phyloP scores from a whole-genome alignment of 2,329 filamentous ascomycete species.

The Fusarium dimerum region DNA sequence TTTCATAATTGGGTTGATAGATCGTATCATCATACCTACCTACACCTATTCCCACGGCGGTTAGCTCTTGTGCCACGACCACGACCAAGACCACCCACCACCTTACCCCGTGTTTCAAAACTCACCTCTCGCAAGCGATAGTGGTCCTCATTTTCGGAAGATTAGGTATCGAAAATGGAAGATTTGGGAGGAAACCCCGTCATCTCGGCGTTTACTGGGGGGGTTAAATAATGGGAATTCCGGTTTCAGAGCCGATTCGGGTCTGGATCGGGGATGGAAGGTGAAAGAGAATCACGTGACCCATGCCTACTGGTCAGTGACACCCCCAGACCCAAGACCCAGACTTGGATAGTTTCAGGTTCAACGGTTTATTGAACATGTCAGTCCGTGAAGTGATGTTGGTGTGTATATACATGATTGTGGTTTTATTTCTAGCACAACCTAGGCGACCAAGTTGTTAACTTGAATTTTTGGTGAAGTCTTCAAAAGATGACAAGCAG shows the following conservation, averaged over 20 bases:
- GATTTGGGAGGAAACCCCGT: background rate
- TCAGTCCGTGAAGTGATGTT: too few species aligned
- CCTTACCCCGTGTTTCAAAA: background rate
- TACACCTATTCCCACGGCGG: conserved; percentile 15
- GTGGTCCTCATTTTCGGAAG: conserved; percentile 19
- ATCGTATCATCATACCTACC: conserved; percentile 9
- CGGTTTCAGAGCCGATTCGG: conserved; percentile 14
- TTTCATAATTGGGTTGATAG: background rate
- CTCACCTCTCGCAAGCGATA: conserved; percentile 28
- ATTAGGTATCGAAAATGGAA: background rate
- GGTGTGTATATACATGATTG: too few species aligned
- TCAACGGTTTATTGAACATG: too few species aligned
- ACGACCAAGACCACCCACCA: too few species aligned
- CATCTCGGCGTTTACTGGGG: background rate
- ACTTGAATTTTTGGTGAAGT: too few species aligned
- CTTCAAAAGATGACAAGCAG: too few species aligned
- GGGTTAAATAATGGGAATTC: background rate
- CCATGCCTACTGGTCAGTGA: too few species aligned
- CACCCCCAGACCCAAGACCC: too few species aligned
- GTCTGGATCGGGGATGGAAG: conserved; percentile 1
- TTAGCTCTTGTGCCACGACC: background rate
- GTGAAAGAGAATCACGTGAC: background rate
- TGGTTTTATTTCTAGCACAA: too few species aligned
- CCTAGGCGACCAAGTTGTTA: too few species aligned
- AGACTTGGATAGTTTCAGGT: too few species aligned